These are phyloP conservation scores for Metarhizium sp. DNA, from an alignment of 2,329 filamentous ascomycete species.

Conservation along the genomic window DNA sequence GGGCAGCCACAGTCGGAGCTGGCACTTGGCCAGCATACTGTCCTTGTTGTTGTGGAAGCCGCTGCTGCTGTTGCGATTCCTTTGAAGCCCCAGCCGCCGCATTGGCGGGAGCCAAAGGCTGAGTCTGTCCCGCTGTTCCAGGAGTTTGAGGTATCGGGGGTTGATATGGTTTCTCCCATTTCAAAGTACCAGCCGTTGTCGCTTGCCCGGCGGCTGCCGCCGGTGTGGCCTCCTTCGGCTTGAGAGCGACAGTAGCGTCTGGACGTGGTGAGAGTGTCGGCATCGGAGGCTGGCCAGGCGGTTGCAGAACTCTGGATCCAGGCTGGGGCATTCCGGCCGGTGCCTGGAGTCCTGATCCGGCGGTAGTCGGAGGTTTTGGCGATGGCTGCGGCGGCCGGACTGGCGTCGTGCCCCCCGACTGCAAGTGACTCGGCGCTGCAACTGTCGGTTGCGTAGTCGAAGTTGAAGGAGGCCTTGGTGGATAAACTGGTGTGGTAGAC, in stretches of 20 bases:
- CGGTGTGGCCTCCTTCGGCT: slow-evolving; percentile 17
- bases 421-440: slow-evolving; percentile 19
- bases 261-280: slow-evolving; percentile 24
- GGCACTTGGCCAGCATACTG: background rate
- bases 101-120: slow-evolving; percentile 3
- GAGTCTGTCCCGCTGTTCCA: slow-evolving; percentile 9
- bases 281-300: slow-evolving; percentile 20
- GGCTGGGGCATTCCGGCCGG: slow-evolving; percentile 23
- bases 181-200: slow-evolving; percentile 12
- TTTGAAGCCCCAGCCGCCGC: background rate
- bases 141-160: slow-evolving; percentile 17
- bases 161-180: slow-evolving; percentile 34
- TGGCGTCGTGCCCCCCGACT: slow-evolving; percentile 15
- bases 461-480: slow-evolving; percentile 22
- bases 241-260: slow-evolving; percentile 16
- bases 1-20: slow-evolving; percentile 1
- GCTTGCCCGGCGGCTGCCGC: slow-evolving; percentile 5
- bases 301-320: slow-evolving; percentile 21
- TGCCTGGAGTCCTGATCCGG: slow-evolving; percentile 26
- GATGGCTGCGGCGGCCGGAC: slow-evolving; percentile 19
- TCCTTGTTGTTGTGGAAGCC: slow-evolving; percentile 11
- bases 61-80: slow-evolving; percentile 10
- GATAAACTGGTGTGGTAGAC: slow-evolving; percentile 24
- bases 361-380: slow-evolving; percentile 19
- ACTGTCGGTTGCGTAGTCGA: slow-evolving; percentile 14